Evolutionary conservation across 1,139 yeast genomes (phyloP), one percentile per base, ranked within the genome.

Genomic region (Nadsonia commutata): DNA sequence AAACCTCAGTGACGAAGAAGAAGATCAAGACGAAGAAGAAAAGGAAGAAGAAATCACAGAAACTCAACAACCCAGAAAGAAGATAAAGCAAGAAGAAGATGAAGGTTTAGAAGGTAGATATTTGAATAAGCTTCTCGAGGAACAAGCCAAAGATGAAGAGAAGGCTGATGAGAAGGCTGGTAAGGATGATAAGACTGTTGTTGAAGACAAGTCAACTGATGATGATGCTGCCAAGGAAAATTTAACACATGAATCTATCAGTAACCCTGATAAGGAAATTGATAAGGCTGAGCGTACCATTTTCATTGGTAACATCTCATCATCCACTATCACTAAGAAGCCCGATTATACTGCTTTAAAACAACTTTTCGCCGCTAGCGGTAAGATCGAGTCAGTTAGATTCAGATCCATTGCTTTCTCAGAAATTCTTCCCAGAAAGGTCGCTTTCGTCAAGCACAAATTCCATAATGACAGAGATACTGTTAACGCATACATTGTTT

Each of bases 351-450:
- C 78, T 56, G 62, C 67, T 46, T 80, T 88, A 62, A 82, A 83
- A 59, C 67, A 67, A 48, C 63, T 73, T 19, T 81, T 86, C 51
- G 53, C 69, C 11, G 60, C 71, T 36, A 65, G 63, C 50, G 94
- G 93, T 18, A 65, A 68, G 37, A 70, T 86, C 43, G 77, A 74
- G 40, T 80, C 94, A 18, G 71, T 86, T 44, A 72, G 99, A 58
- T 90, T 85, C 67, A 75, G 99, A 63, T 86, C 97, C 2, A 81
- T 93, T 52, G 85, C 95, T 2, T 85, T 88, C 52, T 79, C 81
- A 43, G 94, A 86, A 55, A 77, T 84, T 37, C 69, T 86, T 45
- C 97, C 98, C 38, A 75, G 96, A 59, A 88, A 88, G 58, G 86
- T 84, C 33, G 97, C 98, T 2, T 86, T 78, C 59, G 82, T 84